Percentiles rank a stretch among this genome's conserved stretches.
Evolutionary conservation across 352 stramenopile species (phyloP).

Genomic region (Pythium dissotocum): DNA sequence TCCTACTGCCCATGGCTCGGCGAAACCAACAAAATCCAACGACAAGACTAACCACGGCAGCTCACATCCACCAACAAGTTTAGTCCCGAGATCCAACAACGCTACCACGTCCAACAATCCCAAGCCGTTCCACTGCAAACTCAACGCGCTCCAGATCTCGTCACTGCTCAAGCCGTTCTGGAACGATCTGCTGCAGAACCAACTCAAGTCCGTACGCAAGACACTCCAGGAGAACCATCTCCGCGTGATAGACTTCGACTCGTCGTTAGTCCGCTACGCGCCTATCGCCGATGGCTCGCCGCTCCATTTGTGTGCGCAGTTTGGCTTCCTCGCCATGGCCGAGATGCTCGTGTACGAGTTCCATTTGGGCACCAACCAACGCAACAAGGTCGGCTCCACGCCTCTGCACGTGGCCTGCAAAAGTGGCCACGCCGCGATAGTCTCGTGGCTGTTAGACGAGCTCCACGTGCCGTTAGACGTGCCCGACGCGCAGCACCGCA

Average conservation of each 20-base stretch:
- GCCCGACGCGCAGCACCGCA: conserved; percentile 43
- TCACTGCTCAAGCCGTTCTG: conserved; percentile 57
- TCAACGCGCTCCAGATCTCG: conserved; percentile 44
- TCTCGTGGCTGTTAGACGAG: conserved; percentile 39
- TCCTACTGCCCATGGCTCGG: background rate
- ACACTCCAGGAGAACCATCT: conserved; percentile 38
- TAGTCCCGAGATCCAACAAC: background rate
- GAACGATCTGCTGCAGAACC: conserved; percentile 48
- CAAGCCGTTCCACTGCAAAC: conserved; percentile 23
- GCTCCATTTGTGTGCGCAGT: conserved; percentile 57
- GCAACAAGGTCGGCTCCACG: conserved; percentile 63
- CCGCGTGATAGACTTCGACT: conserved; percentile 42
- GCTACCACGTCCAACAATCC: background rate
- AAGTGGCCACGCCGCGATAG: conserved; percentile 38
- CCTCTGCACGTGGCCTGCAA: conserved; percentile 61
- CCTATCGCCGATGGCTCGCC: conserved; percentile 44
- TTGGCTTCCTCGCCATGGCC: conserved; percentile 42
- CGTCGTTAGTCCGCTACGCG: conserved; percentile 30
- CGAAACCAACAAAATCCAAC: background rate
- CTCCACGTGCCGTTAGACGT: conserved; percentile 41
- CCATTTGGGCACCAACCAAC: conserved; percentile 34
- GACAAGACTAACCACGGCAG: background rate
- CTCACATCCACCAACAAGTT: background rate
- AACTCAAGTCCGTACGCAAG: conserved; percentile 46
- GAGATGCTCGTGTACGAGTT: conserved; percentile 42